These are phyloP conservation scores for Pseudocercospora vitis DNA, from an alignment of 2,329 filamentous ascomycete genomes.

Conservation along the genomic window DNA sequence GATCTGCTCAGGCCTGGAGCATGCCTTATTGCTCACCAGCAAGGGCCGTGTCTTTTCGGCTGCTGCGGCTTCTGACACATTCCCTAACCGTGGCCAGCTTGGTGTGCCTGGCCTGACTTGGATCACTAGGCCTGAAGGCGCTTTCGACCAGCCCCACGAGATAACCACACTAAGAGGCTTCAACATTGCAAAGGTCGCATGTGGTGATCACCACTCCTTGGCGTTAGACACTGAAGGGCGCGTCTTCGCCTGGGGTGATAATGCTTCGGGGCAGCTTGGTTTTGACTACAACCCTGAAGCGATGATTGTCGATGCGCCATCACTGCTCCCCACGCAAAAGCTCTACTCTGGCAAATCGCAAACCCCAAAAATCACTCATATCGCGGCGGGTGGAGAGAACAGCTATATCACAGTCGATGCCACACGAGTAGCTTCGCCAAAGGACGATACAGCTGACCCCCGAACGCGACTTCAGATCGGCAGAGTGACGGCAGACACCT, in stretches of 20 bases:
- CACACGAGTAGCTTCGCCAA: constrained; percentile 54
- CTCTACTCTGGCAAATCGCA: constrained; percentile 70
- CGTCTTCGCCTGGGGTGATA: constrained; percentile 87
- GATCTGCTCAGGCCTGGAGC: constrained; percentile 77
- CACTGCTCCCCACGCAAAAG: constrained; percentile 66
- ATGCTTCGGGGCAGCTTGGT: constrained; percentile 87
- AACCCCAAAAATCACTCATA: constrained; percentile 66
- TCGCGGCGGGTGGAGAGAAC: constrained; percentile 83
- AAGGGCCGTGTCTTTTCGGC: constrained; percentile 83
- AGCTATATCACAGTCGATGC: constrained; percentile 87
- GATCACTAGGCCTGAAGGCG: constrained; percentile 70
- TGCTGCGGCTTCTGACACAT: constrained; percentile 75
- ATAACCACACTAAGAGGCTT: constrained; percentile 69
- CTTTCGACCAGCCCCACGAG: constrained; percentile 81
- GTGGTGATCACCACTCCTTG: constrained; percentile 84
- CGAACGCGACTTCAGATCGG: constrained; percentile 48
- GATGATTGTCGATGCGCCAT: constrained; percentile 66
- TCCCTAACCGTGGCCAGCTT: constrained; percentile 80
- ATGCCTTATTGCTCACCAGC: constrained; percentile 81
- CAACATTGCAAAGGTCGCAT: constrained; percentile 70
- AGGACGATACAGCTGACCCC: constrained; percentile 27
- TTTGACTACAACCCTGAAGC: constrained; percentile 66
- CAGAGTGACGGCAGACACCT: constrained; percentile 71
- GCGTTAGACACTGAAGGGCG: constrained; percentile 73
- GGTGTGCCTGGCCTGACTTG: constrained; percentile 82